Percentiles rank a stretch among this genome's conserved stretches.
These are phyloP conservation scores for Sinapis alba DNA, from an alignment of 441 rosid species.

Conservation along the genomic window DNA sequence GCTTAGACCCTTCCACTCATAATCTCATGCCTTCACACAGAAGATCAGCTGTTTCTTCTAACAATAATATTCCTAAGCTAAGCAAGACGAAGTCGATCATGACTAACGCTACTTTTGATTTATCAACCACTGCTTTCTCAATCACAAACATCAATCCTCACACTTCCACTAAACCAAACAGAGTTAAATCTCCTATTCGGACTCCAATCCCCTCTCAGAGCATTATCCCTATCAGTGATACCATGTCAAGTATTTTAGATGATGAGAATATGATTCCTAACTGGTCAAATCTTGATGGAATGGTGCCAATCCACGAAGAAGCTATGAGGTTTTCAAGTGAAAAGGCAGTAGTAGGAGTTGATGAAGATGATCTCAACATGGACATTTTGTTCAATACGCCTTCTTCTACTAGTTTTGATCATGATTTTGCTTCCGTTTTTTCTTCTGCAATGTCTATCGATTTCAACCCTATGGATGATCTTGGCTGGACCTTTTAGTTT, in stretches of 20 bases:
- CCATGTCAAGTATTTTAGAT: conserved; percentile 34
- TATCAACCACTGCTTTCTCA: conserved; percentile 36
- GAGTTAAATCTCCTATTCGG: conserved; percentile 44
- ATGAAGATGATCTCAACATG: conserved; percentile 29
- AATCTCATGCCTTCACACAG: conserved; percentile 57
- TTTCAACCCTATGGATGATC: conserved; percentile 55
- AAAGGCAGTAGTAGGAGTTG: conserved; percentile 20
- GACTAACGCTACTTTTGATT: conserved; percentile 37
- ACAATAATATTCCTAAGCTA: conserved; percentile 18
- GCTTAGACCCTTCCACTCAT: conserved; percentile 77
- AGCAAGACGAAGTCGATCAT: conserved; percentile 14
- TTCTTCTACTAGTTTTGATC: conserved; percentile 46
- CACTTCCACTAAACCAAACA: conserved; percentile 31
- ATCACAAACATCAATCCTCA: conserved; percentile 33
- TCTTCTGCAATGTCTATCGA: conserved; percentile 50
- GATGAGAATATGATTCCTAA: conserved; percentile 41
- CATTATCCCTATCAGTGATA: conserved; percentile 31
- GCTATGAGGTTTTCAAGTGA: conserved; percentile 18
- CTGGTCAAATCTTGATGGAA: conserved; percentile 41
- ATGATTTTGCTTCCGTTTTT: conserved; percentile 51
- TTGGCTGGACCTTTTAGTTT: conserved; percentile 64
- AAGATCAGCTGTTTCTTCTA: conserved; percentile 33
- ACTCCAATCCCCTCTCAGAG: conserved; percentile 12
- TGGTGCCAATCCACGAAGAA: conserved; percentile 21
- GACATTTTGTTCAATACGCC: conserved; percentile 48